Evolutionary conservation across 352 stramenopile species (phyloP), one percentile per base, ranked within the genome.

Genomic region (Globisporangium abappressorium): DNA sequence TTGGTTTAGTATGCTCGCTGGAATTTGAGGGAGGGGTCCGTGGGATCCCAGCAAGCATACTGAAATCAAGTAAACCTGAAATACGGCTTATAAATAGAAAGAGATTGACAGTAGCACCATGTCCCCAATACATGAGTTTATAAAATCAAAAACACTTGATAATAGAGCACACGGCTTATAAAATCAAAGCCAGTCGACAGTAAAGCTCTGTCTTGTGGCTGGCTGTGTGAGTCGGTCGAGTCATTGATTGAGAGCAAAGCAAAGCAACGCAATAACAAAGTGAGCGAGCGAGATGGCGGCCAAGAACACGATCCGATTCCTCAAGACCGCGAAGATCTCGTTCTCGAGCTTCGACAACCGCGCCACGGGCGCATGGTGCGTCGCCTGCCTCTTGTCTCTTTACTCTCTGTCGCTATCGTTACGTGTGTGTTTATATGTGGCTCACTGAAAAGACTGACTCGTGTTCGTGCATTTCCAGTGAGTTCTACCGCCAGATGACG

Each of bases 401-500:
- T 5, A 6, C 30, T 33, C 3, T 33, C 24, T 33, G 46, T 61
- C 4, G 46, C 34, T 57, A 18, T n/a, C 8, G 1, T 14, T 49
- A 14, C 22, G 24, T 12, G 1, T 30, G 58, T 24, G 22, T 20
- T 24, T 62, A 30, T 11, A 3, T 47, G 15, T 30, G 34, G 7
- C 14, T 34, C 38, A n/a, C 12, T 62, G 57, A 53, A 20, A n/a
- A 28, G 43, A 36, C n/a, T 33, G 14, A 60, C 24, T 62, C 38
- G n/a, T 26, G 30, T 38, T 46, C 64, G n/a, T 49, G 57, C 22
- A 24, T 62, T 34, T 20, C 18, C 66, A 94, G 87, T 74, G 87
- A 95, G 76, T 94, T 95, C 72, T 93, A 91, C 75, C 81, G 87
- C 60, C 87, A 95, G 70, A 66, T 95, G 80, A 85, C 76, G 34